These are phyloP conservation scores for Colletotrichum viniferum DNA, from an alignment of 2,329 filamentous ascomycete species.

Conservation along the genomic window DNA sequence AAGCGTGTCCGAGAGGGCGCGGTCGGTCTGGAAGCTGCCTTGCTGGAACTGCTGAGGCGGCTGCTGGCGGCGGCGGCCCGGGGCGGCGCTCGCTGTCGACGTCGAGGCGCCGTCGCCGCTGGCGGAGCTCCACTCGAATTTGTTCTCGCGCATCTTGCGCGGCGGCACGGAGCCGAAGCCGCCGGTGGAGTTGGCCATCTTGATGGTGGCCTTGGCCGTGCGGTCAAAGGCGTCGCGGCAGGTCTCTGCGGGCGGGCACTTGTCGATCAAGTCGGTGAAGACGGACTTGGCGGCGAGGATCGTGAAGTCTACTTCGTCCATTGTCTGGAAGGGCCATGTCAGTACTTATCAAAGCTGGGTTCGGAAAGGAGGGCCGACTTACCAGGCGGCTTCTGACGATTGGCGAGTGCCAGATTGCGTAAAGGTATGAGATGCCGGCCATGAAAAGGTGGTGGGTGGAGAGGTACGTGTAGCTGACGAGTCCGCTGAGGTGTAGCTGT, in stretches of 20 bases:
- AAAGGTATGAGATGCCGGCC: conserved; percentile 94
- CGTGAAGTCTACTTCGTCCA: conserved; percentile 98
- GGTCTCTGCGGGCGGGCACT: conserved; percentile 92
- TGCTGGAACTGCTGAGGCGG: conserved; percentile 23
- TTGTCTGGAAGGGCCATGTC: conserved; percentile 57
- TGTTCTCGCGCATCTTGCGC: conserved; percentile 15
- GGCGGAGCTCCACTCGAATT: conserved; percentile 32
- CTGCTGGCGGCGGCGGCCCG: conserved; percentile 21
- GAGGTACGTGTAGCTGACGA: conserved; percentile 95
- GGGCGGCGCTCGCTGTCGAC: conserved; percentile 24
- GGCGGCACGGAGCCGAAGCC: conserved; percentile 65
- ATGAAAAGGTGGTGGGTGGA: conserved; percentile 97
- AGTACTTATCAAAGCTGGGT: not conserved
- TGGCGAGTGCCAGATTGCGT: conserved; percentile 96
- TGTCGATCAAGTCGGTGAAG: conserved; percentile 87
- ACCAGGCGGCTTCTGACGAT: conserved; percentile 85
- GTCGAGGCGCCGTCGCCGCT: conserved; percentile 28
- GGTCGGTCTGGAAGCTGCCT: conserved; percentile 34
- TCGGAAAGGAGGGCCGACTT: conserved; percentile 41
- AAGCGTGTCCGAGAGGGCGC: conserved; percentile 41
- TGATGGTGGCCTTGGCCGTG: conserved; percentile 93
- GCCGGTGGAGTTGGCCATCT: conserved; percentile 89
- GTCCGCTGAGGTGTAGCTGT: conserved; percentile 82
- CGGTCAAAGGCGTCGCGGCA: conserved; percentile 94
- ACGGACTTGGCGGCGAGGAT: conserved; percentile 93